These are phyloP conservation scores for Canavalia gladiata DNA, from an alignment of 306 rosid species.

Conservation along the genomic window DNA sequence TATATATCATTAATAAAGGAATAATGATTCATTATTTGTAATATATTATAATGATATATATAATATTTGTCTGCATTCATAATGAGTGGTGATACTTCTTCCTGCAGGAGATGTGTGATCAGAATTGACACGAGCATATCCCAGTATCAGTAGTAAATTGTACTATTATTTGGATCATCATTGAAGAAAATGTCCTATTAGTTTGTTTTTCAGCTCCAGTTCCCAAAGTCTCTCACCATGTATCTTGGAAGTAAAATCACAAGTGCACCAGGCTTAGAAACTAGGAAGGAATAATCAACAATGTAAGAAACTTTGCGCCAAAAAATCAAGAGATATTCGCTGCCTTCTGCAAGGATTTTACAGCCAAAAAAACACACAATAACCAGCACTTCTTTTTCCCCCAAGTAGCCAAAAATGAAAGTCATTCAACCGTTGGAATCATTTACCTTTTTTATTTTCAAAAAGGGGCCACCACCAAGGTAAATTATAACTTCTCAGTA, in stretches of 20 bases:
- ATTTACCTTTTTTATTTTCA: slow-evolving; percentile 1
- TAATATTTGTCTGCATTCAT: background rate
- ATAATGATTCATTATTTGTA: background rate
- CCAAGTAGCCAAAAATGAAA: background rate
- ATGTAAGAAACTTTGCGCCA: background rate
- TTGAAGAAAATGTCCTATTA: slow-evolving; percentile 31
- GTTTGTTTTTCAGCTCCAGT: slow-evolving; percentile 33
- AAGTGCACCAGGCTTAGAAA: background rate
- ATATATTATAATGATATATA: background rate
- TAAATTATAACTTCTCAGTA: background rate
- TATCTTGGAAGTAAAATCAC: slow-evolving; percentile 27
- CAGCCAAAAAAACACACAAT: slow-evolving; percentile 11
- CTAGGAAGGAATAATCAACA: slow-evolving; percentile 5
- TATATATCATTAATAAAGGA: background rate
- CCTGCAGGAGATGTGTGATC: slow-evolving; percentile 35
- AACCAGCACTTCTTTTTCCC: background rate
- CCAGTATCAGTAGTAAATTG: slow-evolving; percentile 21
- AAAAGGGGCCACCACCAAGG: background rate
- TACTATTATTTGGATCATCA: slow-evolving; percentile 29
- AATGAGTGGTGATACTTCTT: slow-evolving; percentile 20
- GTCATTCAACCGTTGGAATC: background rate
- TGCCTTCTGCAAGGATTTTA: background rate
- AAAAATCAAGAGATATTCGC: slow-evolving; percentile 28
- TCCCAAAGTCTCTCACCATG: background rate
- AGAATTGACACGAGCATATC: slow-evolving; percentile 39